Evolutionary conservation across 2,329 filamentous ascomycete genomes (phyloP).

Genomic region (Fusarium multiceps): DNA sequence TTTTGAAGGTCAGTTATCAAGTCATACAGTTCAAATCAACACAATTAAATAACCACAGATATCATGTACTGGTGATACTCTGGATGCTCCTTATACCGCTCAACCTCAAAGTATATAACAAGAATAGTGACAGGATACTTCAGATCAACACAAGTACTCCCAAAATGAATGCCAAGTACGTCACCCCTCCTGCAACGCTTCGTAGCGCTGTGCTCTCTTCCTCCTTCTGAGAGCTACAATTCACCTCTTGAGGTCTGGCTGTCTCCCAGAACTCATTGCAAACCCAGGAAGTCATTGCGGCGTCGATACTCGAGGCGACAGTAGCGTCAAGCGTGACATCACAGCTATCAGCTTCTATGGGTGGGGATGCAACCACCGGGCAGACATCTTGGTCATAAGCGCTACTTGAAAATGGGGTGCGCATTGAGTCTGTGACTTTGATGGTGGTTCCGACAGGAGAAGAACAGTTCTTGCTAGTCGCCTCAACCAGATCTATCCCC

Average conservation of each 20-base stretch:
- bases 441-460: background rate
- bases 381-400: background rate
- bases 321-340: background rate
- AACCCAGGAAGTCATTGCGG: background rate
- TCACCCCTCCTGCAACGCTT: background rate
- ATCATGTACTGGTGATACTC: too few relatives aligned
- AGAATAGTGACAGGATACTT: too few relatives aligned
- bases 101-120: too few relatives aligned
- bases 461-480: background rate
- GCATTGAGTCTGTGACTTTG: background rate
- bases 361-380: background rate
- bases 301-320: background rate
- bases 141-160: too few relatives aligned
- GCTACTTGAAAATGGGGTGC: background rate
- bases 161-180: rapidly evolving
- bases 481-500: background rate
- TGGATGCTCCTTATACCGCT: too few relatives aligned
- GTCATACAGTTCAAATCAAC: too few relatives aligned
- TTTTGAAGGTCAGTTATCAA: too few relatives aligned
- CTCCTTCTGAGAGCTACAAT: background rate
- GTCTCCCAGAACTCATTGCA: background rate
- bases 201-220: background rate
- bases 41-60: too few relatives aligned
- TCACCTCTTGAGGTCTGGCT: background rate
- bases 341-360: background rate